Conservation (phyloP, 495 filamentous ascomycete species). For the Tuber indicum region DNA sequence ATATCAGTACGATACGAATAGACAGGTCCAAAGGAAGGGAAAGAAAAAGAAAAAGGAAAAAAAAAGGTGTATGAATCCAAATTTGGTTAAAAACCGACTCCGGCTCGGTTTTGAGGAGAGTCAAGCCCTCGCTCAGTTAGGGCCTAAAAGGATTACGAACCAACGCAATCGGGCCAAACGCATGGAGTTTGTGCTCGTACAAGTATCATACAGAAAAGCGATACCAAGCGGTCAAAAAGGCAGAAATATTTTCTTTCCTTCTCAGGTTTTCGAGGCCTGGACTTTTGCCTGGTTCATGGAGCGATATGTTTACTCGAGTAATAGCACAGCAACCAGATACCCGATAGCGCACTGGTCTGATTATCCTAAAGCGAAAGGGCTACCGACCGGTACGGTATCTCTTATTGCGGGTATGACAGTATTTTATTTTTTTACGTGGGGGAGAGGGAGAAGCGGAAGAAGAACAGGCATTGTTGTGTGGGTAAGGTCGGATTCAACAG, state of each 20-base stretch:
- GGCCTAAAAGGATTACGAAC: not conserved
- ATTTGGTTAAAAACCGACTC: not conserved
- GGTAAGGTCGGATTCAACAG: not conserved
- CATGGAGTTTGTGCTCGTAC: not conserved
- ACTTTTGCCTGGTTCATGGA: not conserved
- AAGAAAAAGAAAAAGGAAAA: too few species aligned
- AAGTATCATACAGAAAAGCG: not conserved
- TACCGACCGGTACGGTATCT: not conserved
- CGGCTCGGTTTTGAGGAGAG: not conserved
- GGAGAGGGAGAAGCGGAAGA: not conserved
- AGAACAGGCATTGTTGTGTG: not conserved
- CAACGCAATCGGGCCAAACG: not conserved
- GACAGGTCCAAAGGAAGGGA: not conserved
- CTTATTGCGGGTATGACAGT: not conserved
- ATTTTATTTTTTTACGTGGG: not conserved
- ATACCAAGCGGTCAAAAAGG: not conserved
- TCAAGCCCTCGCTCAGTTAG: not conserved
- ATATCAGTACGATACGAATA: too few species aligned
- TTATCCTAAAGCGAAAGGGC: not conserved
- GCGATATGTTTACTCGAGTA: not conserved
- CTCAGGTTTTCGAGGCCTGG: not conserved
- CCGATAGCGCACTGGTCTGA: not conserved
- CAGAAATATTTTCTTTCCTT: not conserved
- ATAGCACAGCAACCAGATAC: not conserved
- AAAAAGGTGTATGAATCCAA: not conserved